Evolutionary conservation across 768 basidiomycete species (phyloP), one percentile per base, ranked within the genome.

Genomic region (Leccinum sublutescens): DNA sequence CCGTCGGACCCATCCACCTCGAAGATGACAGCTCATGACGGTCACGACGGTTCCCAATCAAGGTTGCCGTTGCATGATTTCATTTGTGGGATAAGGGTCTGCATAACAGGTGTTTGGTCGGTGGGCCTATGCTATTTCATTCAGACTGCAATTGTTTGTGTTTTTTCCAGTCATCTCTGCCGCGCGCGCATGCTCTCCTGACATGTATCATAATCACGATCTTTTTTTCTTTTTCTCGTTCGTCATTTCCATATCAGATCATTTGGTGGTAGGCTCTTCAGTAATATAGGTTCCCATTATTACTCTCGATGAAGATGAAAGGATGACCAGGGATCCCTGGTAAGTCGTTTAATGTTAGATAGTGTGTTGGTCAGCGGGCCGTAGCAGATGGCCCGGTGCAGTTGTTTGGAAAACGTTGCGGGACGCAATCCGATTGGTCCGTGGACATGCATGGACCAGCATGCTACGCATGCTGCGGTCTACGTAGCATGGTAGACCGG

Each of bases 1-100:
- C 60, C 12, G 56, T 70, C 14, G 67, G 68, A 45, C 67, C 68
- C 14, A 68, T 68, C 4, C 58, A 65, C 29, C 68, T 68, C 34
- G 17, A 59, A 31, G 53, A 57, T 11, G 59, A 67, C 1, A 53
- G 52, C 17, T 55, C 21, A 36, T 67, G 58, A 69, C 5, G 17
- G 12, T 19, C n/a, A n/a, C 3, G 17, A 25, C n/a, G 4, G 21
- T 12, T 0, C 3, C 40, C 33, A 47, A 10, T 58, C 54, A 23
- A 40, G 47, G 36, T 62, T 11, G n/a, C 12, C 17, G 33, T 12
- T 52, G 11, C 7, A 27, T 7, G 17, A 33, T 45, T 56, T 45
- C 36, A 31, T 36, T 59, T 52, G 23, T 48, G 48, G 51, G 27
- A 23, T 31, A 14, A 31, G 27, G 54, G 21, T 23, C 50, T 21